Base-by-base conservation (phyloP, 192 early-diverging fungal species). In the Dispira parvispora region DNA sequence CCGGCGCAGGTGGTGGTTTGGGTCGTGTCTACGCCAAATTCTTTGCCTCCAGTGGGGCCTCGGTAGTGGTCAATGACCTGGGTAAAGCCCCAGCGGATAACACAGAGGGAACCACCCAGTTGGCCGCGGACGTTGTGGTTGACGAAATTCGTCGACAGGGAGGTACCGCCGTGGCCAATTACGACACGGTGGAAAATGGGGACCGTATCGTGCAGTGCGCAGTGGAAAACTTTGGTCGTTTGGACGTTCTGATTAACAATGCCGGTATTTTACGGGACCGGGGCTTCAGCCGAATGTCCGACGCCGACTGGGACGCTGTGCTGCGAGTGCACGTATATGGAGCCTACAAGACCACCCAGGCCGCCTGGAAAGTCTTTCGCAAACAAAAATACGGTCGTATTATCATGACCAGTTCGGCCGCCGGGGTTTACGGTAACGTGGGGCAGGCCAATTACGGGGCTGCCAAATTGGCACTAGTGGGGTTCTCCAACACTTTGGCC, bases 351-450 rank as follows among this genome's bases (percentile, higher is more conserved):
- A 89, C 96, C 65, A 84, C 93, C 61, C 91, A 90, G 78, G 96
- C 96, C 53, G 96, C 96, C 1, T 99, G 96, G 96, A 83, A 85
- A 42, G 76, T 89, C 66, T 90, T 99, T 82, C 83, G 84, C 62
- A 90, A 95, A 79, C 94, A 97, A 68, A 92, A 94, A 68, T 99
- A 76, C 62, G 96, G 96, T 49, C 81, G 91, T 63, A 79, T 94
- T 63, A 85, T 94, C 68, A 92, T 88, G 80, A 90, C 88, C 64
- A 86, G 95, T 14, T 96, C 94, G 52, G 94, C 94, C 52, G 92
- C 96, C 52, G 96, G 96, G 63, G 86, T 99, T 62, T 99, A 99
- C 71, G 96, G 96, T 62, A 99, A 98, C 82, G 98, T 96, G 82
- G 96, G 96, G 50, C 84, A 89, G 70, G 83, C 69, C 49, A 78